Conservation (phyloP, 2,329 filamentous ascomycete genomes). For the Raffaelea albimanens region DNA sequence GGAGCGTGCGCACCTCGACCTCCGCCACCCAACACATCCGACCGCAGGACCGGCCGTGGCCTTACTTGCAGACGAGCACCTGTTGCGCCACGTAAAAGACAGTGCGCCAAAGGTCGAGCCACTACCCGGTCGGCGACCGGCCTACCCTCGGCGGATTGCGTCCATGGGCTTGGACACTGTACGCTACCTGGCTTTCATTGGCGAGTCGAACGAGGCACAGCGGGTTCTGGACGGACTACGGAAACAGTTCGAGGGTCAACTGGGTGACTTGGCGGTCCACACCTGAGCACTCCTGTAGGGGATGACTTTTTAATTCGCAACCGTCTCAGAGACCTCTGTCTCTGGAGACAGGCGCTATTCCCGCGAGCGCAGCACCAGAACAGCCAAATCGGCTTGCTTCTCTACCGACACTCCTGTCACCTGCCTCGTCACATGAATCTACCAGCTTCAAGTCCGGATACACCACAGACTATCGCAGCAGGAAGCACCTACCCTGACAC, state of each 20-base stretch:
- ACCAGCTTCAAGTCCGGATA: too few species aligned
- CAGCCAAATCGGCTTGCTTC: too few species aligned
- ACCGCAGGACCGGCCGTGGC: constrained; percentile 35
- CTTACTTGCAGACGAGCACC: constrained; percentile 25
- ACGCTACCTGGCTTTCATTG: constrained; percentile 30
- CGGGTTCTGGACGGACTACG: constrained; percentile 20
- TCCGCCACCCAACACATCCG: constrained; percentile 45
- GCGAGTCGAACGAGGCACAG: constrained; percentile 30
- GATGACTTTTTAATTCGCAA: neutral
- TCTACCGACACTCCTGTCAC: too few species aligned
- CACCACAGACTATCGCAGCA: too few species aligned
- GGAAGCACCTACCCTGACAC: too few species aligned
- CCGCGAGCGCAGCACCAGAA: too few species aligned
- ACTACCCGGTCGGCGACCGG: constrained; percentile 17
- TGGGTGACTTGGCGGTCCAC: constrained; percentile 8
- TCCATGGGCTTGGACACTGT: constrained; percentile 38
- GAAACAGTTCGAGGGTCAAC: constrained; percentile 11
- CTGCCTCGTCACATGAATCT: too few species aligned
- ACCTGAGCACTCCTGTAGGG: constrained; percentile 1
- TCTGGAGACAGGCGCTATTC: too few species aligned
- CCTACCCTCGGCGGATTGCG: constrained; percentile 19
- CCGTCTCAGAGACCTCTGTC: too few species aligned
- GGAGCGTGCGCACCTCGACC: constrained; percentile 42
- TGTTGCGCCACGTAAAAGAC: constrained; percentile 12
- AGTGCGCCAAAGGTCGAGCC: constrained; percentile 4